Conservation (phyloP, 306 rosid species). For the Casuarina equisetifolia region DNA sequence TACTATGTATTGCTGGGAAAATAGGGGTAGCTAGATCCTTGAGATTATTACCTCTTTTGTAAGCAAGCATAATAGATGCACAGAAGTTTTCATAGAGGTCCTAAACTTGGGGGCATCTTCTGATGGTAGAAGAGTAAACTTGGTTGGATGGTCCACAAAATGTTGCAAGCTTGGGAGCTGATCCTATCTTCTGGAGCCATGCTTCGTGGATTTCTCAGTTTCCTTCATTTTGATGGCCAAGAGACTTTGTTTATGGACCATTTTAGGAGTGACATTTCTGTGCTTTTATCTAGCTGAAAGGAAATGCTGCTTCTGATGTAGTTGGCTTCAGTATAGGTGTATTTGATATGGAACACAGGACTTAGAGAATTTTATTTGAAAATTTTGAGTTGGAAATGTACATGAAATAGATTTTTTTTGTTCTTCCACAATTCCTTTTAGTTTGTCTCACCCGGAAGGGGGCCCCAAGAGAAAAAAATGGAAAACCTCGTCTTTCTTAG, state of each 20-base stretch:
- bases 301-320: background rate
- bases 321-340: slow-evolving; percentile 1
- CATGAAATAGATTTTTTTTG: background rate
- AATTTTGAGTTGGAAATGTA: background rate
- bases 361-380: background rate
- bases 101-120: background rate
- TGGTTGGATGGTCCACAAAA: background rate
- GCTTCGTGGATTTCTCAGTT: background rate
- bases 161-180: background rate
- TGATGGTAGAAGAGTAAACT: background rate
- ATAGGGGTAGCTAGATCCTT: background rate
- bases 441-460: too few species aligned
- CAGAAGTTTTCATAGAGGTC: background rate
- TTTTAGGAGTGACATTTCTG: background rate
- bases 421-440: background rate
- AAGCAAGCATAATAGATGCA: background rate
- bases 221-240: background rate
- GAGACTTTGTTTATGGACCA: background rate
- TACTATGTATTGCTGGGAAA: background rate
- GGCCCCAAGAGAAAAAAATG: too few species aligned
- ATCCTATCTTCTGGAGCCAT: background rate
- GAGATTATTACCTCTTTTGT: background rate
- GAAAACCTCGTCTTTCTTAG: too few species aligned
- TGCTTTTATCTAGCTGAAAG: background rate
- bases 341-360: background rate